Conservation (phyloP, 1,139 yeast species). For the Candida glucosophila region DNA sequence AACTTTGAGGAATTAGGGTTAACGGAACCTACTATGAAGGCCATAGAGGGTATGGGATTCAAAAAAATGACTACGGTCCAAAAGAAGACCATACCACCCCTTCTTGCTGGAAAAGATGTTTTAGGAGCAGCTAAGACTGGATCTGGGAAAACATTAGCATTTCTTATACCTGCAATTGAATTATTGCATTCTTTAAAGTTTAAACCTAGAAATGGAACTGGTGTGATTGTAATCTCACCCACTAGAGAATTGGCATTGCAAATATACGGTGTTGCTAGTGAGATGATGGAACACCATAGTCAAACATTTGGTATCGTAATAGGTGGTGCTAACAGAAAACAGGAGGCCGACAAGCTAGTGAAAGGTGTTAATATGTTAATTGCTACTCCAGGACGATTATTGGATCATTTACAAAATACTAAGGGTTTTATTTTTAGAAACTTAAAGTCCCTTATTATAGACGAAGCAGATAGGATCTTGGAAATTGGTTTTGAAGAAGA, state of each 20-base stretch:
- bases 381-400: conserved; percentile 95
- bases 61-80: conserved; percentile 87
- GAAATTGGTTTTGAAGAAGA: conserved; percentile 98
- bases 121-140: conserved; percentile 98
- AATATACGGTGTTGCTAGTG: conserved; percentile 94
- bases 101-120: conserved; percentile 91
- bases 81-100: conserved; percentile 89
- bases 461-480: conserved; percentile 94
- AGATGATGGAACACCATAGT: conserved; percentile 80
- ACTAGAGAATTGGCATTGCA: conserved; percentile 86
- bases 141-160: conserved; percentile 94
- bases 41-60: conserved; percentile 82
- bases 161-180: conserved; percentile 91
- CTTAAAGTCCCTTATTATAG: conserved; percentile 86
- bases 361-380: conserved; percentile 91
- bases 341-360: conserved; percentile 86
- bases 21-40: conserved; percentile 72
- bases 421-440: conserved; percentile 91
- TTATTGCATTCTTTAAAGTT: conserved; percentile 78
- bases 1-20: conserved; percentile 49
- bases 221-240: conserved; percentile 86
- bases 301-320: conserved; percentile 95
- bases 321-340: conserved; percentile 97
- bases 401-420: conserved; percentile 95
- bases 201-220: conserved; percentile 84